Conservation (phyloP, 495 filamentous ascomycete species). For the Penicillium herquei region DNA sequence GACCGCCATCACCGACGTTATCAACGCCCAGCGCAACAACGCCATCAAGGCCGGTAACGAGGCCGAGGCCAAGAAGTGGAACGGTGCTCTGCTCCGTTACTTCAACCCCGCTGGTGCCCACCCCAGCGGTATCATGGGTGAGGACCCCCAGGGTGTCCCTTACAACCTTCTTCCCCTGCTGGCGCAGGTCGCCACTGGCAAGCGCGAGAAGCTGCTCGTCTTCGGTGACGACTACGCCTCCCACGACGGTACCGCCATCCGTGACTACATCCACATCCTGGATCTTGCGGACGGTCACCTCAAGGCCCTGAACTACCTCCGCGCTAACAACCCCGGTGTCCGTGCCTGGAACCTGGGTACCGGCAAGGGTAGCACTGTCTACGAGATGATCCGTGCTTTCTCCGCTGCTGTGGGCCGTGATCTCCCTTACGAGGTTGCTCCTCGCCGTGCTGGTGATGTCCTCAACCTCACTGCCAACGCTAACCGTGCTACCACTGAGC, state of each 20-base stretch:
- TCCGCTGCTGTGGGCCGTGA: conserved; percentile 78
- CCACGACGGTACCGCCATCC: conserved; percentile 76
- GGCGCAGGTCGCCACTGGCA: conserved; percentile 92
- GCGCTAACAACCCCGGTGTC: conserved; percentile 84
- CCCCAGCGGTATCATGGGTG: conserved; percentile 96
- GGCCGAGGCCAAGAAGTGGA: conserved; percentile 70
- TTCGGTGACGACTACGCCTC: conserved; percentile 95
- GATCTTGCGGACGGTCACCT: conserved; percentile 89
- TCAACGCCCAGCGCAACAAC: conserved; percentile 84
- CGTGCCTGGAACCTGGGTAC: conserved; percentile 97
- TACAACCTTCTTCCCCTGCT: conserved; percentile 94
- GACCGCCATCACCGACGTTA: conserved; percentile 83
- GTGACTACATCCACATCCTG: conserved; percentile 80
- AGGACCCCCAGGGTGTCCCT: conserved; percentile 92
- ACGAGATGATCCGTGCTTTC: conserved; percentile 97
- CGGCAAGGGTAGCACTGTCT: conserved; percentile 92
- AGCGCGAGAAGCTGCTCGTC: conserved; percentile 89
- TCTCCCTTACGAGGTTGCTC: conserved; percentile 82
- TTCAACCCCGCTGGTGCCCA: conserved; percentile 97
- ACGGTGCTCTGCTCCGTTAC: conserved; percentile 89
- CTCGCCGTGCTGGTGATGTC: conserved; percentile 83
- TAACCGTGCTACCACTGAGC: conserved; percentile 78
- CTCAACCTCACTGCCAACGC: conserved; percentile 93
- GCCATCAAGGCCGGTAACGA: conserved; percentile 75
- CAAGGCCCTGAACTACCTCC: conserved; percentile 88